Percentiles rank a stretch among this genome's conserved stretches.
Evolutionary conservation across 1,284 basidiomycete genomes (phyloP).

Genomic region (Tausonia pullulans): DNA sequence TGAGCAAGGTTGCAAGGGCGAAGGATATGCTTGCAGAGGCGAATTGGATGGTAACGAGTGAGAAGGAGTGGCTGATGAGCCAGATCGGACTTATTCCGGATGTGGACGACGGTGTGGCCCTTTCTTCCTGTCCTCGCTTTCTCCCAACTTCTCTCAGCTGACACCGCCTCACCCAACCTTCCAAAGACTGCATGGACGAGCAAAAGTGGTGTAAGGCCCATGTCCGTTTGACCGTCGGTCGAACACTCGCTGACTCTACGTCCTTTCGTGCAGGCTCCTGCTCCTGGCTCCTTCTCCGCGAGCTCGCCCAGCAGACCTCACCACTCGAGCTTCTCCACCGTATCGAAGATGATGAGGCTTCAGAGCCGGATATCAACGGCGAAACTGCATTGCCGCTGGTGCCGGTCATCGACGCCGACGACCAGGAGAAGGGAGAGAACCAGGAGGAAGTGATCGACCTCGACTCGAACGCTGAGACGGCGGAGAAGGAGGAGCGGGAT

Average conservation of each 20-base stretch:
- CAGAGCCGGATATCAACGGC: conserved; percentile 9
- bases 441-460: conserved; percentile 19
- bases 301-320: conserved; percentile 20
- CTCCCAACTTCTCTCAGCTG: neutral
- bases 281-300: conserved; percentile 28
- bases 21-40: conserved; percentile 54
- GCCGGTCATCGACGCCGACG: conserved; percentile 15
- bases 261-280: conserved; percentile 16
- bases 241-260: no score
- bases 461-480: neutral
- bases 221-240: no score
- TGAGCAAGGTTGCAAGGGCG: conserved; percentile 51
- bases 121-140: neutral
- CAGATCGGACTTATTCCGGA: conserved; percentile 58
- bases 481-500: neutral
- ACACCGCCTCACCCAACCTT: neutral
- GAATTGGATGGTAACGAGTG: conserved; percentile 49
- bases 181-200: conserved; percentile 50
- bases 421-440: conserved; percentile 7
- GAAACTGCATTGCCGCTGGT: conserved; percentile 7
- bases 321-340: neutral
- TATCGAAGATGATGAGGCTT: neutral
- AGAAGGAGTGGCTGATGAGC: conserved; percentile 65
- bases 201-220: conserved; percentile 29
- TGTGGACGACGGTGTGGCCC: conserved; percentile 62